Base-by-base conservation (phyloP, 2,329 filamentous ascomycete species). In the Fusarium devonianum region DNA sequence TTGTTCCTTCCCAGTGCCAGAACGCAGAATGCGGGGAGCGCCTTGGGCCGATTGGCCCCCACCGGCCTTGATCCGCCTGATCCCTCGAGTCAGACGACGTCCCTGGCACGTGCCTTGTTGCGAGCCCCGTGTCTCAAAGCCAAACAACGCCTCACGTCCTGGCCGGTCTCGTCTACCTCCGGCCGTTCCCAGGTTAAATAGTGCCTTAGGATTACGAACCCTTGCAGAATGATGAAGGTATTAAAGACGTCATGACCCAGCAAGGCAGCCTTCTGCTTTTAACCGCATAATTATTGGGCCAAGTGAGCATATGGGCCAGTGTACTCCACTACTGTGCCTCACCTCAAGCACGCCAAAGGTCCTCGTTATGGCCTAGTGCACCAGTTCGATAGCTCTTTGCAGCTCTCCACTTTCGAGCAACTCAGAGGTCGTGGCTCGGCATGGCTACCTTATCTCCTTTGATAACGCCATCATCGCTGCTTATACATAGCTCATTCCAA, bases 81-180 rank as follows among this genome's bases (percentile, higher is more conserved):
- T 66, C 63, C 59, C 62, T 63, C 53, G 45, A 66, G 63, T 66
- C 63, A 66, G 63, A 66, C 63, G 63, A 66, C 63, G 57, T 60
- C 60, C 61, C 63, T 60, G 53, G 63, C 63, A 66, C 63, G 63
- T 66, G 63, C 63, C 60, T 50, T 39, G 35, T 63, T 50, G 41
- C 50, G 52, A 49, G 50, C 46, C n/a, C 43, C 42, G 40, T 62
- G 58, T 62, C 56, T 62, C 58, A 59, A 56, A 48, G 37, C 50
- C 55, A 47, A 59, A 30, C 55, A 56, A 44, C 49, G 56, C 56
- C 51, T 58, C 55, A 56, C 22, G 32, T 30, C 40, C 40, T 11
- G 22, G 29, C 30, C n/a, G 30, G 40, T 36, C 40, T 36, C 32
- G 45, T 47, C 29, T n/a, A 39, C 52, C 55, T 55, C 45, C 42